Conservation (phyloP, 73 alveolate genomes). For the Paramecium sexaurelia region DNA sequence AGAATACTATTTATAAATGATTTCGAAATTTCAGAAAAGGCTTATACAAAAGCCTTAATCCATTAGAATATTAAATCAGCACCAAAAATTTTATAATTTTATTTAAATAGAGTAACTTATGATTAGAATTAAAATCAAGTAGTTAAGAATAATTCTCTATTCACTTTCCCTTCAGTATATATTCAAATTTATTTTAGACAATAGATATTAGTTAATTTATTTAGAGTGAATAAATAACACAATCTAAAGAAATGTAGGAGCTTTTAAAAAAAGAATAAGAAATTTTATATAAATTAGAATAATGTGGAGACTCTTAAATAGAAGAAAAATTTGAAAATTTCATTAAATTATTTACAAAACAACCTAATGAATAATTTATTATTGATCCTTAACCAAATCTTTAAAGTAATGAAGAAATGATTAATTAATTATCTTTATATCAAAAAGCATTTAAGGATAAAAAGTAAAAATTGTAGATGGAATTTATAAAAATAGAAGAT, state of each 20-base stretch:
- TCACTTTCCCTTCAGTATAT: background rate
- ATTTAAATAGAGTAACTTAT: background rate
- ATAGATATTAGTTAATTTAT: constrained; percentile 6
- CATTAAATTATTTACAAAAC: background rate
- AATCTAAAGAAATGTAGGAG: constrained; percentile 9
- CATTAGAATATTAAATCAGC: background rate
- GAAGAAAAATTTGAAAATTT: background rate
- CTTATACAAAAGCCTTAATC: background rate
- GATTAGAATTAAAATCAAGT: background rate
- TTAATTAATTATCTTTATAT: background rate
- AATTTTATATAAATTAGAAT: background rate
- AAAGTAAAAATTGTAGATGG: background rate
- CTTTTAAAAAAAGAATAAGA: background rate
- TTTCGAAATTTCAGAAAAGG: background rate
- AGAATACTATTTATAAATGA: background rate
- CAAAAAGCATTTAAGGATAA: background rate
- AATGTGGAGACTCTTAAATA: background rate
- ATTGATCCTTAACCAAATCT: background rate
- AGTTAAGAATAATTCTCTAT: background rate
- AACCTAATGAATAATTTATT: background rate
- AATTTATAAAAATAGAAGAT: background rate
- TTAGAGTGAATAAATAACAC: background rate
- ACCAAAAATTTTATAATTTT: background rate
- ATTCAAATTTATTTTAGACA: background rate
- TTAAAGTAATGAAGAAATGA: background rate